Evolutionary conservation across 306 rosid genomes (phyloP).

Genomic region (Trifolium pratense): DNA sequence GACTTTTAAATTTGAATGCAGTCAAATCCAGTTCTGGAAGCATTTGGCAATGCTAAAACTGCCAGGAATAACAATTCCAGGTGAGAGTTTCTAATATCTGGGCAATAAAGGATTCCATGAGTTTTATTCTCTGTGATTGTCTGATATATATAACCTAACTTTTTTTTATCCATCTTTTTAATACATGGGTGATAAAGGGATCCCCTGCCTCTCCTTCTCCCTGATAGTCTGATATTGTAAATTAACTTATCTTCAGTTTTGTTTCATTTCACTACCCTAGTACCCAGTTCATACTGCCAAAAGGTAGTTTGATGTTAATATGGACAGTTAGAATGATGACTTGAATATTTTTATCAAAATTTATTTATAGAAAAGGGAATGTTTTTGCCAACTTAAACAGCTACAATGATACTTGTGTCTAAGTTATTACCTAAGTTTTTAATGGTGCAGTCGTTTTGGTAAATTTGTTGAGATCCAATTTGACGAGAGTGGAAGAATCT

Average conservation of each 20-base stretch:
- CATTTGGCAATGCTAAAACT: slow-evolving; percentile 99
- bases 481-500: slow-evolving; percentile 96
- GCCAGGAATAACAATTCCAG: slow-evolving; percentile 98
- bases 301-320: slow-evolving; percentile 28
- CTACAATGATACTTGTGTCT: slow-evolving; percentile 11
- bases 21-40: slow-evolving; percentile 99
- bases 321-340: slow-evolving; percentile 24
- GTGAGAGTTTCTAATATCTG: slow-evolving; percentile 54
- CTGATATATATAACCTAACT: neutral
- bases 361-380: slow-evolving; percentile 36
- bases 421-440: slow-evolving; percentile 29
- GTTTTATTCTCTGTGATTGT: slow-evolving; percentile 30
- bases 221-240: slow-evolving; percentile 15
- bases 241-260: slow-evolving; percentile 30
- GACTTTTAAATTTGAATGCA: slow-evolving; percentile 51
- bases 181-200: slow-evolving; percentile 30
- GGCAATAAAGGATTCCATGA: slow-evolving; percentile 32
- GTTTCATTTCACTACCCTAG: slow-evolving; percentile 34
- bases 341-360: slow-evolving; percentile 7
- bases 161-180: slow-evolving; percentile 32
- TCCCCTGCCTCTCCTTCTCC: slow-evolving; percentile 29
- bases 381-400: slow-evolving; percentile 21
- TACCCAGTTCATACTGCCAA: neutral
- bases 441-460: slow-evolving; percentile 89
- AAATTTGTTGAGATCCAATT: slow-evolving; percentile 98